phyloP scores from a whole-genome alignment of 306 rosid species.

The Pterocarpus macrocarpus region DNA sequence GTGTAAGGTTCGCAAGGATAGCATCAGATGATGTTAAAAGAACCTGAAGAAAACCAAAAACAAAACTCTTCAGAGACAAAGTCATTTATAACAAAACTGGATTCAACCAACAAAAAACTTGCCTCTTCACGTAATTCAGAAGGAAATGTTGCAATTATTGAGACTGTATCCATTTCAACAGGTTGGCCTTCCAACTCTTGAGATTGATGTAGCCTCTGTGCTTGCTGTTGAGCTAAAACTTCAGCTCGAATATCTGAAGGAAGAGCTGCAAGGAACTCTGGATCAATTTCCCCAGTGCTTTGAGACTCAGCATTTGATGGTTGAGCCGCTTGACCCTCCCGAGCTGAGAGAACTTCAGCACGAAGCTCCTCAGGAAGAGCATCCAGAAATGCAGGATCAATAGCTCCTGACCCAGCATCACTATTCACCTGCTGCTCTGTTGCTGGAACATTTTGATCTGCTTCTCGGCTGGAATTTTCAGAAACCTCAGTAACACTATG shows the following conservation, averaged over 20 bases:
- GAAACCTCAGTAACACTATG: slow-evolving; percentile 97
- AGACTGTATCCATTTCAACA: slow-evolving; percentile 98
- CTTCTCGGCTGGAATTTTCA: slow-evolving; percentile 94
- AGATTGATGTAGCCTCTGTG: slow-evolving; percentile 91
- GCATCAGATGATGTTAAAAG: slow-evolving; percentile 94
- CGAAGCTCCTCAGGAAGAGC: slow-evolving; percentile 99
- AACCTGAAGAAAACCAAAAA: slow-evolving; percentile 64
- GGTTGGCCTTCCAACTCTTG: slow-evolving; percentile 99
- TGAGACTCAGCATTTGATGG: slow-evolving; percentile 78
- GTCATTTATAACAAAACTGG: background rate
- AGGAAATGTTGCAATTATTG: slow-evolving; percentile 99
- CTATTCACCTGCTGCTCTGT: slow-evolving; percentile 81
- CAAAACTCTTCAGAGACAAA: slow-evolving; percentile 8
- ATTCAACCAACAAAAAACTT: slow-evolving; percentile 37
- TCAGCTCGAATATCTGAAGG: slow-evolving; percentile 97
- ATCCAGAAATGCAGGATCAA: slow-evolving; percentile 98
- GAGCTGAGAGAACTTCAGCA: slow-evolving; percentile 96
- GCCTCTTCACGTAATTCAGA: slow-evolving; percentile 98
- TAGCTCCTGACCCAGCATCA: slow-evolving; percentile 86
- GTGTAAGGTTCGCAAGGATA: slow-evolving; percentile 93
- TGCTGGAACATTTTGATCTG: slow-evolving; percentile 82
- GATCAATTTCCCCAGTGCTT: slow-evolving; percentile 92
- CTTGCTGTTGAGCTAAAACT: slow-evolving; percentile 99
- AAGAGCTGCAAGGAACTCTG: slow-evolving; percentile 99
- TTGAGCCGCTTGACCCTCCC: slow-evolving; percentile 89